A percentile compares a stretch with the other conserved stretches of the same genome.
Evolutionary conservation across 495 filamentous ascomycete genomes (phyloP).

Genomic region (Lepidopterella palustris): DNA sequence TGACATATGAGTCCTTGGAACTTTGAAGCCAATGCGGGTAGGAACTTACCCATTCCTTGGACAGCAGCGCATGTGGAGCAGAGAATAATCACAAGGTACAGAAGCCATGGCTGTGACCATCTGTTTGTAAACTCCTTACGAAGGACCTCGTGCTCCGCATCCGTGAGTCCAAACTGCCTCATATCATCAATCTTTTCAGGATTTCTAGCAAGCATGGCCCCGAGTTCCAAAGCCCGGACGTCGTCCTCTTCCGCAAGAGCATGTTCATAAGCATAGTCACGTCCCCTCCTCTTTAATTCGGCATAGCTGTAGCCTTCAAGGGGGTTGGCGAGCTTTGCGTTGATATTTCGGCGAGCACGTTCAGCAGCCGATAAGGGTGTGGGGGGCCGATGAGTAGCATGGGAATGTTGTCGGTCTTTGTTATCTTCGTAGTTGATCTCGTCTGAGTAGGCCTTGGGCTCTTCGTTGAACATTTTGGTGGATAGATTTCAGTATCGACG

Average conservation of each 20-base stretch:
- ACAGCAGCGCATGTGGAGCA: slow-evolving; percentile 61
- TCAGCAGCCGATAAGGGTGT: slow-evolving; percentile 40
- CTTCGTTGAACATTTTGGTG: background rate
- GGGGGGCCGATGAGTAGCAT: slow-evolving; percentile 9
- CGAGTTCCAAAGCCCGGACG: slow-evolving; percentile 62
- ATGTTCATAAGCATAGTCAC: slow-evolving; percentile 57
- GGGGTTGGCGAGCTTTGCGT: slow-evolving; percentile 64
- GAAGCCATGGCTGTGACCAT: slow-evolving; percentile 35
- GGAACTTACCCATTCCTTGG: slow-evolving; percentile 59
- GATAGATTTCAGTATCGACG: background rate
- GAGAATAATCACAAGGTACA: slow-evolving; percentile 61
- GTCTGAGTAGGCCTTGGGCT: background rate
- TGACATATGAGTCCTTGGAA: background rate
- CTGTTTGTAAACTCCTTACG: slow-evolving; percentile 12
- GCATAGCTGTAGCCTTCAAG: slow-evolving; percentile 55
- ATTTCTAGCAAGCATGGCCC: slow-evolving; percentile 63
- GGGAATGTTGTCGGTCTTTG: background rate
- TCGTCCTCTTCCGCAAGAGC: slow-evolving; percentile 58
- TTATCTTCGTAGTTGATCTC: background rate
- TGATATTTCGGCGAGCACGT: slow-evolving; percentile 46
- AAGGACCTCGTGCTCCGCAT: slow-evolving; percentile 16
- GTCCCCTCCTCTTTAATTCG: slow-evolving; percentile 56
- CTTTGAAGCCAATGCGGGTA: background rate
- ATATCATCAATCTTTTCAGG: slow-evolving; percentile 36
- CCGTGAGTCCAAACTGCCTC: slow-evolving; percentile 13